Evolutionary conservation across 257 asterid species (phyloP).

Genomic region (Sherardia arvensis): DNA sequence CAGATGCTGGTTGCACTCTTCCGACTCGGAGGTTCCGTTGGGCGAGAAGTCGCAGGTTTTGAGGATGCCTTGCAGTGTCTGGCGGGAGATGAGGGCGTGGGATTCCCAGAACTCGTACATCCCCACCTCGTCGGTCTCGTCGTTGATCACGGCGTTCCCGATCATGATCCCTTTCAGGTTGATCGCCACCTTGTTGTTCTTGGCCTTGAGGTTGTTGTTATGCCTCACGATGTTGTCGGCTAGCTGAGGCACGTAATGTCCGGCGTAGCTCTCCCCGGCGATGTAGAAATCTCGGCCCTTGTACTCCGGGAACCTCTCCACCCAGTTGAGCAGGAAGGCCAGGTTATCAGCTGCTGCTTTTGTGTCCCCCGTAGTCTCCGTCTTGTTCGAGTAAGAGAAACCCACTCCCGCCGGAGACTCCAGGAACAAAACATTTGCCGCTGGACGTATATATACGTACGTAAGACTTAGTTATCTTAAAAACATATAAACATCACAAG

Average conservation of each 20-base stretch:
- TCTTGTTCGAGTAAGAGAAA: background rate
- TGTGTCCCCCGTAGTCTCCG: background rate
- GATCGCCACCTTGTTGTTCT: constrained; percentile 31
- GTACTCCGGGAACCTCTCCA: background rate
- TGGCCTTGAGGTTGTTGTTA: constrained; percentile 39
- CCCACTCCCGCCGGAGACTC: background rate
- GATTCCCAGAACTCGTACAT: constrained; percentile 53
- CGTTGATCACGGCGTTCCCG: constrained; percentile 75
- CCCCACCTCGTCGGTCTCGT: constrained; percentile 50
- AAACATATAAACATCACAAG: too few species aligned
- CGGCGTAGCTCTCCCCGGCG: constrained; percentile 63
- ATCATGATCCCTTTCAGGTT: constrained; percentile 69
- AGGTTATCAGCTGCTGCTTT: background rate
- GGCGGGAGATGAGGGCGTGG: constrained; percentile 61
- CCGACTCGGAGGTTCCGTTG: constrained; percentile 8
- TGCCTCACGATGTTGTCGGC: constrained; percentile 54
- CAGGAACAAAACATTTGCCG: too few species aligned
- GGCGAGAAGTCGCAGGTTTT: constrained; percentile 46
- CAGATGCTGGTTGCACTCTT: too few species aligned
- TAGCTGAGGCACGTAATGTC: constrained; percentile 71
- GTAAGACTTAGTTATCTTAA: too few species aligned
- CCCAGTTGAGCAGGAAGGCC: background rate
- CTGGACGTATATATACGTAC: background rate
- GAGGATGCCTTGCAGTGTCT: constrained; percentile 15
- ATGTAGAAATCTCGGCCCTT: background rate